Evolutionary conservation across 768 basidiomycete genomes (phyloP).

Genomic region (Polyporus arcularius): DNA sequence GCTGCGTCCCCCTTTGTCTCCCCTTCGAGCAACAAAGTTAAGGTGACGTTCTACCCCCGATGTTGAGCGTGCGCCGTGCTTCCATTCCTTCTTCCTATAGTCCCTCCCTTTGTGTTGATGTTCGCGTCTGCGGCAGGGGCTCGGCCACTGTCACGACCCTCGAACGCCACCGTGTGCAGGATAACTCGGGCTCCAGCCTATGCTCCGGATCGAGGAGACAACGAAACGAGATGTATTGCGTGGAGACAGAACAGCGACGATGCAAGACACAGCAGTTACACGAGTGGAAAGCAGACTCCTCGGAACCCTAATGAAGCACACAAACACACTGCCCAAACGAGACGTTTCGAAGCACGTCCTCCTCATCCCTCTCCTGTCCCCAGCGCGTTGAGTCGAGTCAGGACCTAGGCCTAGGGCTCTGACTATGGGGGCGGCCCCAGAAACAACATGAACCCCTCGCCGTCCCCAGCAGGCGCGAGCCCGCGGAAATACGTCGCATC

Average conservation of each 20-base stretch:
- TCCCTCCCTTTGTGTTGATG: neutral
- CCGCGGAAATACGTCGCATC: slow-evolving; percentile 52
- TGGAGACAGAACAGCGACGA: neutral
- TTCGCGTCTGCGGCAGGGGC: neutral
- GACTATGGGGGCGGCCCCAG: slow-evolving; percentile 27
- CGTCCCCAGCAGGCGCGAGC: slow-evolving; percentile 49
- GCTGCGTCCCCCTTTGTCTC: neutral
- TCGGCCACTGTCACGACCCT: neutral
- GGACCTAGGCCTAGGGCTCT: neutral
- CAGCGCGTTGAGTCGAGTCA: neutral
- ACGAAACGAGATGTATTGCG: neutral
- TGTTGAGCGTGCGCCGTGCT: neutral
- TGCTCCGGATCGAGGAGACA: neutral
- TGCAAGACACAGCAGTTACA: neutral
- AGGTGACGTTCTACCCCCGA: neutral
- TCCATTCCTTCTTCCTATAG: neutral
- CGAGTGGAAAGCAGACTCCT: neutral
- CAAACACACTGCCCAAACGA: slow-evolving; percentile 4
- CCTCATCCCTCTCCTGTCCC: neutral
- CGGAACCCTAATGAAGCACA: neutral
- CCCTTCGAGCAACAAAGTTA: neutral
- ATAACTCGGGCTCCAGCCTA: neutral
- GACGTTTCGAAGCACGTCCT: neutral
- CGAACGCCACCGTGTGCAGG: neutral
- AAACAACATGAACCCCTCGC: slow-evolving; percentile 41